Evolutionary conservation across 441 rosid species (phyloP), one percentile per base, ranked within the genome.

Genomic region (Populus hybrid): DNA sequence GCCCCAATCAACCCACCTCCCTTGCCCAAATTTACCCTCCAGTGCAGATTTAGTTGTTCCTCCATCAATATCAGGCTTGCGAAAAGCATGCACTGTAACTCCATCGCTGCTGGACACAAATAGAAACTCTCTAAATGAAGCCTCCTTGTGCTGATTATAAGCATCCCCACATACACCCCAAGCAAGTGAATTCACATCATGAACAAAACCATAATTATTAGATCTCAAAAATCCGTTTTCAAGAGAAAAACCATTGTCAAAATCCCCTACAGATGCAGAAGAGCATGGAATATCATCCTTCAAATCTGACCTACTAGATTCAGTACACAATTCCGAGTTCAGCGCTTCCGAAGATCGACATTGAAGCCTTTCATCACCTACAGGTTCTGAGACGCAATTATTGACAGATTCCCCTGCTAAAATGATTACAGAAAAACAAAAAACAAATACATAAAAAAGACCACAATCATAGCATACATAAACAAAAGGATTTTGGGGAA

Each of bases 1-100:
- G 50, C 98, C 98, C 98, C 99, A 96, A 70, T 93, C 88, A 79
- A 91, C 93, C 99, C 98, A 94, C 79, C 89, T 85, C 81, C 98
- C 99, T 78, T 84, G 82, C 85, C 75, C 83, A 77, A 79, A 81
- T 76, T 88, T 88, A 75, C 82, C 88, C 77, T 86, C 88, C 77
- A 78, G 67, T 23, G 67, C 73, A 72, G 79, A 46, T 63, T 64
- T 71, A 72, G 85, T 80, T 46, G 61, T 42, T 78, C 83, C 87
- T 83, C 73, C 72, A 67, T 78, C 73, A 70, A 80, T 80, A 74
- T 85, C 87, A 82, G 77, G 84, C 75, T 72, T 82, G 75, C 89
- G 81, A 84, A 96, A 96, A 71, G 95, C 99, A 85, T 96, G 99
- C 84, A 93, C 98, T 63, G 84, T 89, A 84, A 96, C 90, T 75